Conservation (phyloP, 139 green algal species). For the Zygnema circumcarinatum region DNA sequence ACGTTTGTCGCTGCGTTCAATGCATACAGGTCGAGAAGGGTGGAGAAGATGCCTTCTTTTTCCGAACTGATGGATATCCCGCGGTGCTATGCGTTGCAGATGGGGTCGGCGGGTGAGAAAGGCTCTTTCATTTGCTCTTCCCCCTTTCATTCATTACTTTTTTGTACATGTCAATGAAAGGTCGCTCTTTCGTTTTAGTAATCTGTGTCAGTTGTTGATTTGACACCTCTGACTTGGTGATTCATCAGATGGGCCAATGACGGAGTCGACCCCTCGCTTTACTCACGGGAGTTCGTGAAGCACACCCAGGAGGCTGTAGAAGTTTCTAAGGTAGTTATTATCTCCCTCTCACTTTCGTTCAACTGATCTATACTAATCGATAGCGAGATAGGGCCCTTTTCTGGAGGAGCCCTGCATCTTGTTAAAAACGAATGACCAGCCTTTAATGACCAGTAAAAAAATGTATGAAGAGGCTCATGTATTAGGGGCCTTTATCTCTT, state of each 20-base stretch:
- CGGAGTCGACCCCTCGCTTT: conserved; percentile 57
- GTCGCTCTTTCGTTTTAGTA: neutral
- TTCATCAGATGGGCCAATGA: conserved; percentile 52
- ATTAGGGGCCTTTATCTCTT: neutral
- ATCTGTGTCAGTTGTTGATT: neutral
- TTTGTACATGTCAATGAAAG: neutral
- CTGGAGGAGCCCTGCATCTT: too few relatives aligned
- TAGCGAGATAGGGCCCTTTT: too few relatives aligned
- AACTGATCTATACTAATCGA: too few relatives aligned
- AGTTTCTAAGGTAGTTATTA: neutral
- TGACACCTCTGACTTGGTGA: neutral
- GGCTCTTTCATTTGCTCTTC: neutral
- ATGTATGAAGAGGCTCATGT: too few relatives aligned
- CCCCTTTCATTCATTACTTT: neutral
- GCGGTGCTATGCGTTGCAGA: conserved; percentile 36
- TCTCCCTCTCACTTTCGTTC: neutral
- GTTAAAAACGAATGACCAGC: too few relatives aligned
- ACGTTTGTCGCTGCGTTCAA: neutral
- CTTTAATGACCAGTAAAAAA: too few relatives aligned
- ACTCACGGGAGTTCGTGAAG: conserved; percentile 57
- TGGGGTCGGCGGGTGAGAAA: conserved; percentile 37
- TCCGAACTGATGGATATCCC: neutral
- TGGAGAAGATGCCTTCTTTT: conserved; percentile 46
- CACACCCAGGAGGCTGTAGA: conserved; percentile 27
- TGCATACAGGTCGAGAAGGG: conserved; percentile 60